Evolutionary conservation across 441 rosid species (phyloP).

Genomic region (Brassica balearica): DNA sequence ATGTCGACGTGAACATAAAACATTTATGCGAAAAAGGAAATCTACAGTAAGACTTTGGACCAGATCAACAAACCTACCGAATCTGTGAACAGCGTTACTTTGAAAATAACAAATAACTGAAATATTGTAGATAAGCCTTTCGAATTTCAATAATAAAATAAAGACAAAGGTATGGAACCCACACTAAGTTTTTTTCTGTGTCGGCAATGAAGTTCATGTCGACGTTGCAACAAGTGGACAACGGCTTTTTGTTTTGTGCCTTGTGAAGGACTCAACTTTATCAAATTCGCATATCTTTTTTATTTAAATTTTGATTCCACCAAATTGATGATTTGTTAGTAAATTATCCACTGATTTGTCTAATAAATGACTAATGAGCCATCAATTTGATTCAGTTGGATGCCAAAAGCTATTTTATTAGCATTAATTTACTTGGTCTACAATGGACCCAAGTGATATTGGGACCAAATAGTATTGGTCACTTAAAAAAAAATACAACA

Average conservation of each 20-base stretch:
- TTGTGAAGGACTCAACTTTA: conserved; percentile 2
- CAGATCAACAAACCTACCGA: background rate
- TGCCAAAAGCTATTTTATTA: background rate
- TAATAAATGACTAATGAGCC: background rate
- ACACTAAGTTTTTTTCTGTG: background rate
- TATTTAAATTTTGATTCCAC: background rate
- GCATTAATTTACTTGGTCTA: background rate
- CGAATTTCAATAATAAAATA: background rate
- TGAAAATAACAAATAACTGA: background rate
- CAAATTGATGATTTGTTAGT: background rate
- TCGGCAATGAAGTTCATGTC: conserved; percentile 6
- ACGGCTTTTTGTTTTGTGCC: background rate
- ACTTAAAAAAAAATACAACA: background rate
- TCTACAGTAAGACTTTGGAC: background rate
- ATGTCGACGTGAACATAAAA: conserved; percentile 2
- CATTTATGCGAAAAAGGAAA: background rate
- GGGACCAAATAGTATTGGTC: background rate
- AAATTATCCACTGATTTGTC: conserved; percentile 2
- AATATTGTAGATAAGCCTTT: background rate
- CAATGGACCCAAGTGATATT: background rate
- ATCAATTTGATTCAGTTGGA: background rate
- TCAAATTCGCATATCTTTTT: background rate
- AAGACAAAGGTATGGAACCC: background rate
- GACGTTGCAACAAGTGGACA: conserved; percentile 4
- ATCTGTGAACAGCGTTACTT: background rate